Percentiles rank a stretch among this genome's conserved stretches.
Conservation (phyloP, 2,329 filamentous ascomycete species). For the Pseudogymnoascus sp. region DNA sequence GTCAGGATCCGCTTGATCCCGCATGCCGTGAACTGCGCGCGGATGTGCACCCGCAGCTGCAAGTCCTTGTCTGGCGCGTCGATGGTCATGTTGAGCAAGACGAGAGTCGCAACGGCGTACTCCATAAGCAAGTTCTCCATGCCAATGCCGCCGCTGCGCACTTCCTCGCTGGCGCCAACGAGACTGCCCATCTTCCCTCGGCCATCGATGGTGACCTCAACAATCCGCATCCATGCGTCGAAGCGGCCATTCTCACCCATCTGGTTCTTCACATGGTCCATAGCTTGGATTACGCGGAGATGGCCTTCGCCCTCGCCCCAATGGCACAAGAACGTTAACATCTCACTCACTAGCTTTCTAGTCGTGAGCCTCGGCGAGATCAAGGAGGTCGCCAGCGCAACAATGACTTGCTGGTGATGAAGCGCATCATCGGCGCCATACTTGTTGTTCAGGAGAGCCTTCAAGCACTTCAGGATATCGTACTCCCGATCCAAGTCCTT, state of each 20-base stretch:
- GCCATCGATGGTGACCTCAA: constrained; percentile 93
- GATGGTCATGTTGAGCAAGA: constrained; percentile 93
- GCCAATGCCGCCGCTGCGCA: constrained; percentile 89
- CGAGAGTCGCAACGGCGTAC: constrained; percentile 89
- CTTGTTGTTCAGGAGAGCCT: constrained; percentile 98
- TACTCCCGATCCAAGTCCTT: constrained; percentile 71
- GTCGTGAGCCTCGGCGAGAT: constrained; percentile 85
- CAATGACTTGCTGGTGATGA: constrained; percentile 78
- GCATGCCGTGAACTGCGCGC: constrained; percentile 91
- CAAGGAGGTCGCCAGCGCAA: constrained; percentile 77
- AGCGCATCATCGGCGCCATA: constrained; percentile 96
- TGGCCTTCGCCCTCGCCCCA: constrained; percentile 87
- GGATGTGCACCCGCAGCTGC: constrained; percentile 84
- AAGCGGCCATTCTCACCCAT: constrained; percentile 91
- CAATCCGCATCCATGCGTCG: constrained; percentile 96
- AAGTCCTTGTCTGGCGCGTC: constrained; percentile 85
- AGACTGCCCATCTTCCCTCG: constrained; percentile 98
- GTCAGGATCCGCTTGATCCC: constrained; percentile 87
- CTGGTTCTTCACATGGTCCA: constrained; percentile 83
- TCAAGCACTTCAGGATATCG: constrained; percentile 94
- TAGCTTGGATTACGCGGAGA: constrained; percentile 82
- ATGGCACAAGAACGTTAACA: constrained; percentile 90
- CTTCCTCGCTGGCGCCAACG: constrained; percentile 92
- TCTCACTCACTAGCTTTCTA: constrained; percentile 88
- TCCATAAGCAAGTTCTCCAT: constrained; percentile 99